phyloP scores from a whole-genome alignment of 169 alveolate species.

The Cystoisospora suis region DNA sequence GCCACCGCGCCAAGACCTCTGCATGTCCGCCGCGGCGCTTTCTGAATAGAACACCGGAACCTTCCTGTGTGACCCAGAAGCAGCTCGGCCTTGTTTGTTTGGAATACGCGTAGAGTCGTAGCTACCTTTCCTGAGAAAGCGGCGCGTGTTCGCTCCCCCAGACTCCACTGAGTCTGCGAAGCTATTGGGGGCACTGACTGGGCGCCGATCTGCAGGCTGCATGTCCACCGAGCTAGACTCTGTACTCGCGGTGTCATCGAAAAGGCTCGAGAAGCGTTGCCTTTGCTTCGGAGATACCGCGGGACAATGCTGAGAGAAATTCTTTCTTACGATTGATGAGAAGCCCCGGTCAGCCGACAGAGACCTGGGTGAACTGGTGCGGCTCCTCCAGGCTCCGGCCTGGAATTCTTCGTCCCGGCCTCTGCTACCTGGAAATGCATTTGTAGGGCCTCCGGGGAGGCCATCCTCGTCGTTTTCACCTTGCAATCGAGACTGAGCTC shows the following conservation, averaged over 20 bases:
- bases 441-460: not conserved
- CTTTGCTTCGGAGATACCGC: too few relatives aligned
- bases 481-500: not conserved
- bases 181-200: not conserved
- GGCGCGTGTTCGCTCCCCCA: not conserved
- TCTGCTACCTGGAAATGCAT: not conserved
- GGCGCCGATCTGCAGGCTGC: not conserved
- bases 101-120: not conserved
- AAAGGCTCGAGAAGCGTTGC: not conserved
- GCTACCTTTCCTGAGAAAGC: not conserved
- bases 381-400: too few relatives aligned
- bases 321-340: too few relatives aligned
- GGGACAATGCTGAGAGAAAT: too few relatives aligned
- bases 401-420: not conserved
- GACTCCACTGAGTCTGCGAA: not conserved
- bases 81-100: not conserved
- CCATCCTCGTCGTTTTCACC: not conserved
- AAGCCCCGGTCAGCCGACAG: not conserved
- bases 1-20: not conserved
- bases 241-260: not conserved
- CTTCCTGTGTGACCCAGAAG: not conserved
- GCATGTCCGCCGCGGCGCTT: constrained; percentile 21
- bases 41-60: not conserved
- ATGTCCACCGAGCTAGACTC: constrained; percentile 15
- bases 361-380: constrained; percentile 10